These are phyloP conservation scores for Dactylellina parvicollis DNA, from an alignment of 2,329 filamentous ascomycete genomes.

Conservation along the genomic window DNA sequence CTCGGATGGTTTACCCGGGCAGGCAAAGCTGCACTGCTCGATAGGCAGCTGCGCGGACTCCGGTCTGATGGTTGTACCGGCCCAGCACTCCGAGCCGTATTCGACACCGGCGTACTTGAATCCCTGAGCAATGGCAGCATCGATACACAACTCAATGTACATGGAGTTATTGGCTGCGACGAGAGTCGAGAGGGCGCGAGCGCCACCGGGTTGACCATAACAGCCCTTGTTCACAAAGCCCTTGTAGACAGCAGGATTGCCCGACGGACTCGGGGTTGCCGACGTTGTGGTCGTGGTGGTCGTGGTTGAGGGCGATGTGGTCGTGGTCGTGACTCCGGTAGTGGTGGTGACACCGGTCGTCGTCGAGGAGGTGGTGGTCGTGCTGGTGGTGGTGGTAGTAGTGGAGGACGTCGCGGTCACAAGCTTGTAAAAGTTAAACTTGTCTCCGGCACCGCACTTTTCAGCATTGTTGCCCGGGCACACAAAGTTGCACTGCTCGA, in stretches of 20 bases:
- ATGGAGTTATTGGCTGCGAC: slow-evolving; percentile 22
- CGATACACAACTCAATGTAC: slow-evolving; percentile 50
- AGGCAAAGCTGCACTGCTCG: slow-evolving; percentile 56
- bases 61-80: slow-evolving; percentile 12
- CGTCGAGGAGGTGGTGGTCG: slow-evolving; percentile 14
- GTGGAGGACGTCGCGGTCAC: neutral
- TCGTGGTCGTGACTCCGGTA: neutral
- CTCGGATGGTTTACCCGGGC: slow-evolving; percentile 61
- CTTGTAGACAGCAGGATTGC: slow-evolving; percentile 32
- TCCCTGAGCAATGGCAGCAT: slow-evolving; percentile 43
- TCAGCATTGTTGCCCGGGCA: slow-evolving; percentile 62
- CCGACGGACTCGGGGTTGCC: slow-evolving; percentile 1
- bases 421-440: slow-evolving; percentile 61
- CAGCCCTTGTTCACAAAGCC: slow-evolving; percentile 35
- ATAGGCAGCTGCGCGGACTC: slow-evolving; percentile 42
- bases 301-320: slow-evolving; percentile 52
- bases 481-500: slow-evolving; percentile 41
- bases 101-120: slow-evolving; percentile 60
- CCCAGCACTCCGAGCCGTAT: slow-evolving; percentile 54
- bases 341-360: neutral
- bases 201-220: slow-evolving; percentile 3
- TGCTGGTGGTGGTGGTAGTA: slow-evolving; percentile 2
- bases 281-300: slow-evolving; percentile 39
- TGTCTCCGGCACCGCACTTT: slow-evolving; percentile 62
- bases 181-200: neutral